Base-by-base conservation (phyloP, 176 grass and related monocot genomes). In the Carex kokanica region DNA sequence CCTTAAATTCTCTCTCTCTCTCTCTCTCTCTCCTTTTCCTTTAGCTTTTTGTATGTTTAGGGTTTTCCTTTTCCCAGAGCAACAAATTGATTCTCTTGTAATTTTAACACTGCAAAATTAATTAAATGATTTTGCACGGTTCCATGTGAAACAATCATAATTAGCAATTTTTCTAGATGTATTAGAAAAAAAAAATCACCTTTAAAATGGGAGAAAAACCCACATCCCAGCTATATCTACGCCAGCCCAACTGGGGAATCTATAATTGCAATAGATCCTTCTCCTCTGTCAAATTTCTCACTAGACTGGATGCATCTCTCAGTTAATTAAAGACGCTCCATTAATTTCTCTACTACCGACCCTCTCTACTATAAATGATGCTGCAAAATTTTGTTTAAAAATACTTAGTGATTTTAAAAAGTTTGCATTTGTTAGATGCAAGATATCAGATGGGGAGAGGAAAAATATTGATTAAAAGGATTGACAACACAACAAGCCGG, bases 401-500 rank as follows among this genome's bases (percentile, higher is more conserved):
- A 43, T 43, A 38, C 6, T 9, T 43, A 47, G 8, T 47, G 8
- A 47, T 47, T 47, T 47, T 47, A 11, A 47, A 47, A 47, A 58
- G 17, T 58, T 58, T n/a, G 16, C 55, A 74, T 43, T 74, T 9
- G 32, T 43, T n/a, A 74, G 21, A 53, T 52, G 25, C 23, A 13
- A 79, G 31, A 60, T 20, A 24, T 79, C 52, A 36, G 53, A 79
- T 79, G 77, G 77, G 77, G 15, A 79, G 77, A 79, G 77, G 77
- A 17, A 79, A 79, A 57, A 79, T 60, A 56, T 5, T 38, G 9
- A 79, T 79, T 57, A 59, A 58, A 15, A 60, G 77, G 25, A 79
- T 79, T 58, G 77, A 79, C 53, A 60, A 79, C 23, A 79, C 51
- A 32, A 79, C 77, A 79, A 79, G 77, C 56, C 77, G 77, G 29